Conservation (phyloP, 306 rosid species). For the Myrica gale region DNA sequence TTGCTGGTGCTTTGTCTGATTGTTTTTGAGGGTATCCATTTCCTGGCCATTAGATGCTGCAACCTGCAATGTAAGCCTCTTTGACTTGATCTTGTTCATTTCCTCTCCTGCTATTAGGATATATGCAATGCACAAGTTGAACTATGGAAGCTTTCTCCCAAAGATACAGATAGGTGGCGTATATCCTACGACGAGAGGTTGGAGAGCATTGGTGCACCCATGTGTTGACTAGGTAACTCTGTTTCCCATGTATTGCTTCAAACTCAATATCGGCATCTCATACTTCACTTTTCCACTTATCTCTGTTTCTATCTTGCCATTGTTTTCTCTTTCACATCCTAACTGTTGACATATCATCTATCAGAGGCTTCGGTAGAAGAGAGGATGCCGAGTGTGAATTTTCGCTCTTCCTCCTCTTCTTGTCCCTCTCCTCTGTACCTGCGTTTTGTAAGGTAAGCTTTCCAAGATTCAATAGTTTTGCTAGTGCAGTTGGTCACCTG, state of each 20-base stretch:
- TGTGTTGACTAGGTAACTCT: neutral
- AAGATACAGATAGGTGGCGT: neutral
- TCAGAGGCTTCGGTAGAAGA: neutral
- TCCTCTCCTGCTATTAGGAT: constrained; percentile 14
- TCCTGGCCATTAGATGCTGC: neutral
- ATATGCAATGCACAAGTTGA: neutral
- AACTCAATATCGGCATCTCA: neutral
- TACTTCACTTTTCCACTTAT: neutral
- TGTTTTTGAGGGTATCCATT: neutral
- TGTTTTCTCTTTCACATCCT: neutral
- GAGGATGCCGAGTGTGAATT: constrained; percentile 23
- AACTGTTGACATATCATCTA: neutral
- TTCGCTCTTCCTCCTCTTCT: constrained; percentile 20
- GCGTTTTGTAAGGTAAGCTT: constrained; percentile 15
- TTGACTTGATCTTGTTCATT: constrained; percentile 18
- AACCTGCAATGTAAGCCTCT: constrained; percentile 26
- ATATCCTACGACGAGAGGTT: neutral
- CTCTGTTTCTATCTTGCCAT: neutral
- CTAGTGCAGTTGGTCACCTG: neutral
- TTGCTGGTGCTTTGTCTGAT: neutral
- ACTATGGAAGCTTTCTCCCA: neutral
- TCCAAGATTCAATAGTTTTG: neutral
- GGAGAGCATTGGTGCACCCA: neutral
- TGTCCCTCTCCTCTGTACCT: constrained; percentile 6
- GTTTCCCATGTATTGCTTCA: neutral